A percentile compares a stretch with the other conserved stretches of the same genome.
Conservation (phyloP, 2,329 filamentous ascomycete species). For the Talaromyces marneffei region DNA sequence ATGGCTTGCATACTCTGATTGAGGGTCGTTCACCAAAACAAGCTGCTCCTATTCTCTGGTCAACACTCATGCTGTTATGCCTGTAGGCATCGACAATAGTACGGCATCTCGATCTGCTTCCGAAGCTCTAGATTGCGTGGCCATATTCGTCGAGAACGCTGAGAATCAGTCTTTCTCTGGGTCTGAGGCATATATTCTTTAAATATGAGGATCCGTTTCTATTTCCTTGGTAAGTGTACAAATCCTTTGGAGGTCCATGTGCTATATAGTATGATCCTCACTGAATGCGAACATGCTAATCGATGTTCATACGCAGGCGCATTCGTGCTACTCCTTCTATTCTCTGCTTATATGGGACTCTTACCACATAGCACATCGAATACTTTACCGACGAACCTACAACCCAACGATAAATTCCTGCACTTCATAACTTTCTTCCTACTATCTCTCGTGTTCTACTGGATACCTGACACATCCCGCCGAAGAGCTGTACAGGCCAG, state of each 20-base stretch:
- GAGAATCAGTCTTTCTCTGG: background rate
- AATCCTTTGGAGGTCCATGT: background rate
- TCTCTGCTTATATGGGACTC: conserved; percentile 75
- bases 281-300: conserved; percentile 10
- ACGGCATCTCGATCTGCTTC: background rate
- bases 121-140: conserved; percentile 3
- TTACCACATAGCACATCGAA: conserved; percentile 45
- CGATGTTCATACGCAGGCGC: conserved; percentile 48
- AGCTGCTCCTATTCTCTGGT: background rate
- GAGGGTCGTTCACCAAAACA: background rate
- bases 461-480: conserved; percentile 87
- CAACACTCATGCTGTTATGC: background rate
- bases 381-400: conserved; percentile 41
- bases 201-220: conserved; percentile 75
- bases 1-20: background rate
- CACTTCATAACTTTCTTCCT: conserved; percentile 86
- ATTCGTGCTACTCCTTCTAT: conserved; percentile 62
- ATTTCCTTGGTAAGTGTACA: conserved; percentile 69
- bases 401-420: conserved; percentile 82
- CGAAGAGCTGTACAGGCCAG: conserved; percentile 80
- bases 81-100: background rate
- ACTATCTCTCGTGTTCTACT: conserved; percentile 83
- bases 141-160: background rate
- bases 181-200: background rate
- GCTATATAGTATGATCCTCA: background rate